phyloP scores from a whole-genome alignment of 202 grass and related monocot genomes.

The Musa balbisiana region DNA sequence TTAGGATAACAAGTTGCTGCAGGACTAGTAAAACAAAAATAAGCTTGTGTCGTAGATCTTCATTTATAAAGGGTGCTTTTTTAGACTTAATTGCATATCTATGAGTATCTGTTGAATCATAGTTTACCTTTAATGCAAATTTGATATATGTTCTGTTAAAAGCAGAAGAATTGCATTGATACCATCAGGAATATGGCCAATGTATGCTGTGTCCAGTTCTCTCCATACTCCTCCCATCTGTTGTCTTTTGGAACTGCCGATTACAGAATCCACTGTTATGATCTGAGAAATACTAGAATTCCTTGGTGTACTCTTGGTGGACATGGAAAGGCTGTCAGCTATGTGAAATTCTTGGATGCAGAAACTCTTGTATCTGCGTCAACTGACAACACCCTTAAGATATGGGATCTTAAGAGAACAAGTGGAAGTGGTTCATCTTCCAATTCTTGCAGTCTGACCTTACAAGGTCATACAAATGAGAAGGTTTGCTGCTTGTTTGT shows the following conservation, averaged over 20 bases:
- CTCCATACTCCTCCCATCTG: slow-evolving; percentile 76
- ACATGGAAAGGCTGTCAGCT: slow-evolving; percentile 94
- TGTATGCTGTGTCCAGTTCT: slow-evolving; percentile 92
- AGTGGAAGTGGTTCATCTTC: slow-evolving; percentile 47
- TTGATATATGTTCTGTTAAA: slow-evolving; percentile 15
- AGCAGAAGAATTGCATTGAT: slow-evolving; percentile 67
- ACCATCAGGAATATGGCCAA: slow-evolving; percentile 86
- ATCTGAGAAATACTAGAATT: slow-evolving; percentile 87
- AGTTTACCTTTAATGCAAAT: not conserved
- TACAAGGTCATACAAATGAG: slow-evolving; percentile 84
- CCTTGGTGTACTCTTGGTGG: slow-evolving; percentile 93
- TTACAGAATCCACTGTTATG: slow-evolving; percentile 90
- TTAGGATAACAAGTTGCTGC: not conserved
- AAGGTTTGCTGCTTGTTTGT: slow-evolving; percentile 40
- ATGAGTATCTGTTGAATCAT: not conserved
- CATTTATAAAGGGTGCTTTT: not conserved
- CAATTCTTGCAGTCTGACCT: slow-evolving; percentile 60
- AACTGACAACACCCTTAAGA: slow-evolving; percentile 91
- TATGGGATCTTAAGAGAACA: slow-evolving; percentile 87
- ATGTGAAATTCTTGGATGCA: slow-evolving; percentile 74
- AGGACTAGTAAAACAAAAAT: not conserved
- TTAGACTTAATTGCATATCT: not conserved
- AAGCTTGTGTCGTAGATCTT: not conserved
- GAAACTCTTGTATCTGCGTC: slow-evolving; percentile 79
- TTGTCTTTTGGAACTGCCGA: slow-evolving; percentile 85